A percentile compares a stretch with the other conserved stretches of the same genome.
Conservation (phyloP, 148 eudicot species). For the Amaranthus palmeri region DNA sequence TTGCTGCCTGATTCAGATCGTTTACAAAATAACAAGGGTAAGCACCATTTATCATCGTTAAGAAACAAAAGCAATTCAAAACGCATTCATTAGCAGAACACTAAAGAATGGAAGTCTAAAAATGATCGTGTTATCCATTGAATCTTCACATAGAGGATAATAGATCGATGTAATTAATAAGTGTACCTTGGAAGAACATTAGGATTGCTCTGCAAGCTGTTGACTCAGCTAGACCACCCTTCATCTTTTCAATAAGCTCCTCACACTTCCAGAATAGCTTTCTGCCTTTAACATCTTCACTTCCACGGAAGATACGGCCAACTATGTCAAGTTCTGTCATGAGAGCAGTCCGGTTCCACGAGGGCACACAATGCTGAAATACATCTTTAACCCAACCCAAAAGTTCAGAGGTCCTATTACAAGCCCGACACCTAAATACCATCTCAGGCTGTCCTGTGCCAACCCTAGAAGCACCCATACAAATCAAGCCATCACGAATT, state of each 20-base stretch:
- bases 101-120: background rate
- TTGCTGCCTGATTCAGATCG: no score
- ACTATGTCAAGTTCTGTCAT: conserved; percentile 56
- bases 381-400: conserved; percentile 73
- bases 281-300: conserved; percentile 50
- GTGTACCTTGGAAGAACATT: conserved; percentile 52
- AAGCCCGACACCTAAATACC: conserved; percentile 61
- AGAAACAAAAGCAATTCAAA: background rate
- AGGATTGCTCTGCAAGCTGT: conserved; percentile 51
- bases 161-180: background rate
- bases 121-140: background rate
- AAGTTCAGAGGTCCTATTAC: conserved; percentile 52
- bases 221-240: conserved; percentile 42
- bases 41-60: no score
- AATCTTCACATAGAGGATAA: conserved; percentile 1
- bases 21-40: no score
- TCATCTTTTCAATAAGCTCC: conserved; percentile 55
- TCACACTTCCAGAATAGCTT: conserved; percentile 62
- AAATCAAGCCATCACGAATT: conserved; percentile 43
- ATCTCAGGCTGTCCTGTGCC: conserved; percentile 42
- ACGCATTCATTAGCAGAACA: background rate
- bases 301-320: conserved; percentile 53
- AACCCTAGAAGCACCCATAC: conserved; percentile 48
- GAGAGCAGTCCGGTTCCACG: conserved; percentile 47
- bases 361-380: conserved; percentile 58